Conservation (phyloP, 495 filamentous ascomycete species). For the Penicillium argentinense region DNA sequence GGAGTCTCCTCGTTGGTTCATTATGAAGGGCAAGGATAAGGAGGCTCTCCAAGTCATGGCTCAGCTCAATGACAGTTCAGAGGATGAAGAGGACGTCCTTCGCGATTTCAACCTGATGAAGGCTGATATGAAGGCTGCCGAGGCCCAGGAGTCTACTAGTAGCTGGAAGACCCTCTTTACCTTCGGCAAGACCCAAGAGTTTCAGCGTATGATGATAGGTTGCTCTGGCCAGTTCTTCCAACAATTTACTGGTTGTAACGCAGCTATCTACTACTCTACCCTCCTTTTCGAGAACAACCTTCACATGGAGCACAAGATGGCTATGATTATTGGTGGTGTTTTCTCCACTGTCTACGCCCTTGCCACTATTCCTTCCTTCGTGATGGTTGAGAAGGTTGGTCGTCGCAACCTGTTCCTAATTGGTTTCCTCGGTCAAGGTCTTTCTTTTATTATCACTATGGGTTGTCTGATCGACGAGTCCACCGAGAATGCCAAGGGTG, state of each 20-base stretch:
- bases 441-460: slow-evolving; percentile 39
- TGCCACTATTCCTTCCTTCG: slow-evolving; percentile 56
- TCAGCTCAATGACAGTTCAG: slow-evolving; percentile 43
- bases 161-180: slow-evolving; percentile 38
- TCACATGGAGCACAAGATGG: slow-evolving; percentile 53
- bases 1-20: slow-evolving; percentile 78
- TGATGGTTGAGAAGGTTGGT: slow-evolving; percentile 70
- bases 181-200: slow-evolving; percentile 45
- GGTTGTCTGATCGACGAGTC: slow-evolving; percentile 25
- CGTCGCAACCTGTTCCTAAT: slow-evolving; percentile 69
- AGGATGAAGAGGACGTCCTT: slow-evolving; percentile 33
- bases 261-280: slow-evolving; percentile 82
- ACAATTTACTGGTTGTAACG: slow-evolving; percentile 74
- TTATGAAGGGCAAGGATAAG: slow-evolving; percentile 59
- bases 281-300: slow-evolving; percentile 72
- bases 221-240: slow-evolving; percentile 66
- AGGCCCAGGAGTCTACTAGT: slow-evolving; percentile 37
- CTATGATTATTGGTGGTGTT: slow-evolving; percentile 71
- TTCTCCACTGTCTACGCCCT: slow-evolving; percentile 80
- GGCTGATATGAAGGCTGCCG: slow-evolving; percentile 31
- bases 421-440: slow-evolving; percentile 60
- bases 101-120: slow-evolving; percentile 51
- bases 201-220: slow-evolving; percentile 44
- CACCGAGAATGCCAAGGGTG: slow-evolving; percentile 31
- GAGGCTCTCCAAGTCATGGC: slow-evolving; percentile 64